Base-by-base conservation (phyloP, 305 asterid species). In the Fraxinus paxiana region DNA sequence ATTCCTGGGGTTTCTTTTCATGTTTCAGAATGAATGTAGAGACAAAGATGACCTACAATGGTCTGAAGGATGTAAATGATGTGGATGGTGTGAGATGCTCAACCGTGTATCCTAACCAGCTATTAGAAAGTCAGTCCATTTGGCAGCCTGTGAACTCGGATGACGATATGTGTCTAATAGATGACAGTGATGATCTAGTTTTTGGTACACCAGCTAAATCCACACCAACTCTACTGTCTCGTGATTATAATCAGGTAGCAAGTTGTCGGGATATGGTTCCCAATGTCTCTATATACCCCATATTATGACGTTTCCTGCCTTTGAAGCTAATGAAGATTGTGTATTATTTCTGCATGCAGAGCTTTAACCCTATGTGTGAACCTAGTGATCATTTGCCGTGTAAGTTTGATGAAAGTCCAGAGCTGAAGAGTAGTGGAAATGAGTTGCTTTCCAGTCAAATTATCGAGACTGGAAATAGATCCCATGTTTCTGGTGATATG, bases 311-410 rank as follows among this genome's bases (percentile, higher is more conserved):
- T 70, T 56, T 73, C 38, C 75, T 20, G 61, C 65, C 41, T 35
- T 38, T 33, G 65, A 24, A 77, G 65, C 78, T 77, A 81, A 82
- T 77, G 79, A 71, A 82, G 61, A 63, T 78, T 82, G 18, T 79
- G 76, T 73, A 2, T 37, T 20, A 63, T 82, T 43, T 82, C 28
- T 84, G 81, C 73, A 33, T 82, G 80, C 87, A 96, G 99, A 96
- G 99, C 88, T 96, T 91, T 80, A 96, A 96, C 89, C 99, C 99
- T 18, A 90, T 96, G 93, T 83, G 90, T 77, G 99, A 94, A 81
- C 99, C 98, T 70, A 88, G 86, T 85, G 97, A 92, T 86, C 92
- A 92, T 82, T 91, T 93, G 98, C 81, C 84, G 4, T 88, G 92
- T 91, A 91, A 94, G 87, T 96, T 92, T 81, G 96, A 92, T 87